Conservation (phyloP, 2,329 filamentous ascomycete genomes). For the Fusarium sp. region DNA sequence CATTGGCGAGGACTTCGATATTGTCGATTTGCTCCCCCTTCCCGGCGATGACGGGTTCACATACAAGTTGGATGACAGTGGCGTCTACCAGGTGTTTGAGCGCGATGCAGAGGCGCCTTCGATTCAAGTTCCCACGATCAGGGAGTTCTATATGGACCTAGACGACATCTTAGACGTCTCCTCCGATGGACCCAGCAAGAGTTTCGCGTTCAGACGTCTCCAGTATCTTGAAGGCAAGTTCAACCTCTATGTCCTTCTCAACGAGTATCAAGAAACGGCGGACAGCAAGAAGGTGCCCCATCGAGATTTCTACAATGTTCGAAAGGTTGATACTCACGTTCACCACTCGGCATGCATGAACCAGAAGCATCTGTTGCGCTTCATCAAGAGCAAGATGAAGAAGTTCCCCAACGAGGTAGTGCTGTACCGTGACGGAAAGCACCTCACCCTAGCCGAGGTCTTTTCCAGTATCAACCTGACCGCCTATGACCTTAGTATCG, state of each 20-base stretch:
- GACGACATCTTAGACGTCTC: conserved; percentile 88
- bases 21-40: conserved; percentile 77
- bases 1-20: conserved; percentile 90
- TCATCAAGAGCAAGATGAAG: conserved; percentile 99
- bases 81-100: conserved; percentile 93
- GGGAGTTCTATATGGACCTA: conserved; percentile 95
- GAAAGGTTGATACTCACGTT: conserved; percentile 98
- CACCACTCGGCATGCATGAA: conserved; percentile 99
- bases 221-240: conserved; percentile 98
- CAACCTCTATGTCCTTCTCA: conserved; percentile 89
- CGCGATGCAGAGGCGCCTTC: conserved; percentile 72
- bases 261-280: conserved; percentile 97
- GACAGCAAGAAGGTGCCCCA: conserved; percentile 98
- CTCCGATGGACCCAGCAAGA: conserved; percentile 94
- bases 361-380: conserved; percentile 95
- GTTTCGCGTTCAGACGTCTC: conserved; percentile 91
- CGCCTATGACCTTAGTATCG: conserved; percentile 96
- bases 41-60: conserved; percentile 74
- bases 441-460: conserved; percentile 89
- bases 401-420: conserved; percentile 95
- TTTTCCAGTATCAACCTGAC: conserved; percentile 98
- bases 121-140: conserved; percentile 85
- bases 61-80: conserved; percentile 80
- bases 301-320: conserved; percentile 98
- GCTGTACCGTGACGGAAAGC: conserved; percentile 87